Evolutionary conservation across 2,329 filamentous ascomycete genomes (phyloP), one percentile per base, ranked within the genome.

Genomic region (Falciphora oryzae): DNA sequence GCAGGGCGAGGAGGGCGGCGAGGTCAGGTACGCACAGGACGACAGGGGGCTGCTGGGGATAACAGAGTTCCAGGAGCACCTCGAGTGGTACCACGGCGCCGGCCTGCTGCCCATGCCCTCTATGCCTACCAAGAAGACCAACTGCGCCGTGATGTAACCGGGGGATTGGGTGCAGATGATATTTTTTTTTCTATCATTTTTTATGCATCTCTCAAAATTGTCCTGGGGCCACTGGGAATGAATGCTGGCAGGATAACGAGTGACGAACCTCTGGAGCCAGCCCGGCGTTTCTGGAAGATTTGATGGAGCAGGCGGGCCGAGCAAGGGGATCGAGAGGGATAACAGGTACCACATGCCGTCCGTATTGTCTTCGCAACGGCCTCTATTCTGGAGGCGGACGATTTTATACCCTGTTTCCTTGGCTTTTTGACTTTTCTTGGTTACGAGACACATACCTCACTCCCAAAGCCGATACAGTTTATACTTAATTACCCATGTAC

Each of bases 41-140:
- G 81, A 82, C 64, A 69, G 69, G 44, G 80, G 79, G 4, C 84
- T 85, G 69, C 78, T 79, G 58, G 77, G 79, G 67, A 71, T 87
- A 59, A 74, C 72, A 22, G 75, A 76, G 22, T 80, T 86, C 53
- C 80, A 81, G 71, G 80, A 81, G 65, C 85, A 87, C 68, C 75
- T 87, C 32, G 81, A 82, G 68, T 87, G 85, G 85, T 76, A 80
- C 67, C 85, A 87, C 67, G 78, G 77, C 8, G 74, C 77, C 1
- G 70, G 77, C 13, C 73, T 75, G 50, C 71, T 78, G 64, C 77
- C 79, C 3, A 68, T 79, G 65, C 73, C 75, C 57, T 73, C 73
- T 38, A 61, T 77, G 50, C 73, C 75, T 2, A 69, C 72, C 38
- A 67, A 70, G 58, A 69, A 73, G 56, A 72, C 74, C 29, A 81